Base-by-base conservation (phyloP, 257 asterid genomes). In the Nicotiana noctiflora region DNA sequence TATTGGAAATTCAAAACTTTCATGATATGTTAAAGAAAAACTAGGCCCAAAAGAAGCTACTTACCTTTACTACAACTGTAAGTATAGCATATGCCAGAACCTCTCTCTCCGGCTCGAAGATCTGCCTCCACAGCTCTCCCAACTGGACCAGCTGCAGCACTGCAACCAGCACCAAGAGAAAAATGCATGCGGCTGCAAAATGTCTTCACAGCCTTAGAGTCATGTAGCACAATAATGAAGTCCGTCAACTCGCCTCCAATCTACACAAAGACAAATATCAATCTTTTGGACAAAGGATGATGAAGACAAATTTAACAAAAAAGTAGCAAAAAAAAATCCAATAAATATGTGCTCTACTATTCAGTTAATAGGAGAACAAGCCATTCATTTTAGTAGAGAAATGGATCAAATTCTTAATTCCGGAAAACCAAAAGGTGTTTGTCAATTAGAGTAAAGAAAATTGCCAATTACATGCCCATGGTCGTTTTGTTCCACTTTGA, bases 41-140 rank as follows among this genome's bases (percentile, higher is more conserved):
- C 56, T 51, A 51, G 56, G 18, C 6, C 56, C 56, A 12, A 3
- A 14, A 51, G 18, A 51, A 8, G 25, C 51, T 52, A 25, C 21
- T 67, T 90, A 96, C 99, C 99, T 92, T 96, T 96, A 85, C 98
- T 94, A 88, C 98, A 94, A 84, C 99, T 94, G 89, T 96, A 96
- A 44, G 98, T 94, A 86, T 96, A 96, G 88, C 99, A 96, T 92
- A 96, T 90, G 89, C 99, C 99, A 64, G 98, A 94, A 80, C 99
- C 99, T 85, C 87, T 94, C 46, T 96, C 99, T 79, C 98, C 99
- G 83, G 98, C 99, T 86, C 98, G 90, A 82, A 96, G 19, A 89
- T 96, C 99, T 72, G 98, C 99, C 91, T 96, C 99, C 32, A 93
- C 85, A 67, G 92, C 99, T 85, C 99, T 96, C 81, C 99, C 99